Evolutionary conservation across 1,139 yeast species (phyloP).

Genomic region (Taiozyma sp.): DNA sequence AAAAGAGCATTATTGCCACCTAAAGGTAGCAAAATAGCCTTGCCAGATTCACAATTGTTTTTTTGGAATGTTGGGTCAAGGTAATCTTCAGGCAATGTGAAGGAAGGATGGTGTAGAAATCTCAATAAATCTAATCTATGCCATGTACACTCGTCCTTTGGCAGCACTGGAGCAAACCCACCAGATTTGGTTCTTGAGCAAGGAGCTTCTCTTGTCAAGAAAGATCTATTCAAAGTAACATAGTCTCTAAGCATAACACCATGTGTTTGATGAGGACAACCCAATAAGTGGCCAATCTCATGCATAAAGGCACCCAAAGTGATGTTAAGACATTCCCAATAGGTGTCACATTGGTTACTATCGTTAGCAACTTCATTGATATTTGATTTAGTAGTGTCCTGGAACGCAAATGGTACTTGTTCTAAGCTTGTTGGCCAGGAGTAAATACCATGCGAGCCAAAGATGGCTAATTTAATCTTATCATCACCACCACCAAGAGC

Average conservation of each 20-base stretch:
- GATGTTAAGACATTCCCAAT: constrained; percentile 85
- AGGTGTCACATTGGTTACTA: constrained; percentile 72
- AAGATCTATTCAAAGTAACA: constrained; percentile 72
- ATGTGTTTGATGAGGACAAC: constrained; percentile 85
- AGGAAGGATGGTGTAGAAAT: constrained; percentile 76
- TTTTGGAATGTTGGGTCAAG: constrained; percentile 26
- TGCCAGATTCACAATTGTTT: constrained; percentile 9
- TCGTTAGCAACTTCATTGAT: constrained; percentile 82
- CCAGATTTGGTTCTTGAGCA: constrained; percentile 47
- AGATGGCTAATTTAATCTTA: constrained; percentile 71
- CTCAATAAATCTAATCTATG: constrained; percentile 73
- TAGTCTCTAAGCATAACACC: constrained; percentile 93
- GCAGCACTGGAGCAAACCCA: constrained; percentile 43
- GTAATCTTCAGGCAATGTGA: constrained; percentile 62
- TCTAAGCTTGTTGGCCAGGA: constrained; percentile 85
- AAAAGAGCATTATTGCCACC: constrained; percentile 44
- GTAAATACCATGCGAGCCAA: constrained; percentile 90
- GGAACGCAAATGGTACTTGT: constrained; percentile 58
- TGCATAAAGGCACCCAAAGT: constrained; percentile 95
- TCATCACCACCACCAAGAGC: constrained; percentile 89
- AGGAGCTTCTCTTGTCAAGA: constrained; percentile 63
- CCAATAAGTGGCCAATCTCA: constrained; percentile 86
- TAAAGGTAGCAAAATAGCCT: constrained; percentile 39
- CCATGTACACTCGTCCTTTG: constrained; percentile 81
- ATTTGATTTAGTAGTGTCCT: constrained; percentile 63